Conservation (phyloP, 2,329 filamentous ascomycete species). For the Aspergillus calidoustus region DNA sequence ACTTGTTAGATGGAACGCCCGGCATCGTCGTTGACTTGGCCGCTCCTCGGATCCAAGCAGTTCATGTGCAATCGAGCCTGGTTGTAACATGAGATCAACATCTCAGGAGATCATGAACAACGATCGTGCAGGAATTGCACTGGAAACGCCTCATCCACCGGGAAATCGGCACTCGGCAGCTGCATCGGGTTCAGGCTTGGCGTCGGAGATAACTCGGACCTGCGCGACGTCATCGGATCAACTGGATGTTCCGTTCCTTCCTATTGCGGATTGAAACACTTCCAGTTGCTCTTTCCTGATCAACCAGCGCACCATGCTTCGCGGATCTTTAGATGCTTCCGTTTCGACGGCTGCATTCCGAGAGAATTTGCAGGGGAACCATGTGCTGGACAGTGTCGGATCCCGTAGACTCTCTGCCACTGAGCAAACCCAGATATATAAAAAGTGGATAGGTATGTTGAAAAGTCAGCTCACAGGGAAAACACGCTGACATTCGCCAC, state of each 20-base stretch:
- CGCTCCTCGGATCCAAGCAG: conserved; percentile 10
- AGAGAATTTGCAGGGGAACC: neutral
- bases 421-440: conserved; percentile 32
- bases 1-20: conserved; percentile 46
- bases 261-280: neutral
- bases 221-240: too few relatives aligned
- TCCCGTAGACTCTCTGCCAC: conserved; percentile 14
- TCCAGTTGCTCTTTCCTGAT: neutral
- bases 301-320: neutral
- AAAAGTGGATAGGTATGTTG: conserved; percentile 35
- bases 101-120: neutral
- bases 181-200: neutral
- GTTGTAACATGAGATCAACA: neutral
- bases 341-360: neutral
- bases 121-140: too few relatives aligned
- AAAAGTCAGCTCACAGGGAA: neutral
- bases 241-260: neutral
- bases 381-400: neutral
- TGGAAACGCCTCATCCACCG: too few relatives aligned
- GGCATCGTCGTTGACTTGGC: conserved; percentile 34
- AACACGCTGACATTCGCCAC: neutral
- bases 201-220: neutral
- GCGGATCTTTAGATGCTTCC: neutral
- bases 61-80: neutral
- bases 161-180: neutral